Evolutionary conservation across 306 rosid genomes (phyloP), one percentile per base, ranked within the genome.

Genomic region (Sechiopsis laciniata): DNA sequence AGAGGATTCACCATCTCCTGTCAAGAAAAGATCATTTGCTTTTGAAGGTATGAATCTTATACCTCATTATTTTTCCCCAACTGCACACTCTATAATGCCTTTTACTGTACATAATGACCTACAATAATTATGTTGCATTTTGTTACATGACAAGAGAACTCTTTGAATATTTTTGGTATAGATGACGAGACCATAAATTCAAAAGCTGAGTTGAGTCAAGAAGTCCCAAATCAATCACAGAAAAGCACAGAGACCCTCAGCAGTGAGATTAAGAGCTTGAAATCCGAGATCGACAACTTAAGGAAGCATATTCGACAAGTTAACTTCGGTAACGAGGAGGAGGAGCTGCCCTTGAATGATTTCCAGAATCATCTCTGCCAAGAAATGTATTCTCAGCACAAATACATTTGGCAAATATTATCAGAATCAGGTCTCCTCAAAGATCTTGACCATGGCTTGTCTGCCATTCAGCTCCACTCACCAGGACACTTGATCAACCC

Each of bases 1-100:
- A 73, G 98, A 94, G 8, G 97, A 94, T 53, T 91, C 96, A 3
- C 98, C 96, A 63, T 94, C 98, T 71, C 98, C 97, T 9, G 85
- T 94, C 76, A 90, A 79, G 85, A 90, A 81, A 87, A 87, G 66
- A 78, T 85, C 89, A 74, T 77, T 73, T 76, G 77, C 87, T 78
- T 86, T 91, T 70, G 80, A 83, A 81, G 83, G 89, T 70, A 35
- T 59, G 75, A 62, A 80, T 78, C 75, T 74, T 75, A 26, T 60
- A 64, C 82, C 64, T 75, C 78, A 62, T 8, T 24, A 17, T 8
- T 74, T 15, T 57, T 21, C 11, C 48, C 48, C 22, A 40, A 15
- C 12, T 45, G 8, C 55, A 20, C 37, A 61, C 26, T 21, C 48
- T 35, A 21, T 50, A 17, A 59, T 70, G 46, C 73, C 14, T 26